Evolutionary conservation across 352 stramenopile species (phyloP).

Genomic region (Bremia lactucae): DNA sequence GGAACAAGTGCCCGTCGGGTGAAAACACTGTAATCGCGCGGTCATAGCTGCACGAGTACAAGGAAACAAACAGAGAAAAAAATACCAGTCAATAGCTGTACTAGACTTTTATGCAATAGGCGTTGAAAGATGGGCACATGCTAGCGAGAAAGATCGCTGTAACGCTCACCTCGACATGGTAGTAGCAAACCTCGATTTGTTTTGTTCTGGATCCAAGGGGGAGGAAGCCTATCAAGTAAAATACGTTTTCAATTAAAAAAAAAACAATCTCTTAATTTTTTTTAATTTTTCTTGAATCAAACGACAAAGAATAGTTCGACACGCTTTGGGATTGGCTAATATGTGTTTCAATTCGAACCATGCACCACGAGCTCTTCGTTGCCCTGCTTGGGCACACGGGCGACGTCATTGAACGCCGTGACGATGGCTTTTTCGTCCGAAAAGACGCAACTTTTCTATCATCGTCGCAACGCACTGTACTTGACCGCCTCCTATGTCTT

Average conservation of each 20-base stretch:
- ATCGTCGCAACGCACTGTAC: constrained; percentile 33
- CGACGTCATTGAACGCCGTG: constrained; percentile 45
- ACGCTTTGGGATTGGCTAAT: not conserved
- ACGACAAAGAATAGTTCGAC: no score
- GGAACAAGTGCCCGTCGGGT: constrained; percentile 98
- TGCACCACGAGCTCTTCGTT: constrained; percentile 77
- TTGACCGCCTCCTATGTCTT: constrained; percentile 47
- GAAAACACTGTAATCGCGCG: constrained; percentile 99
- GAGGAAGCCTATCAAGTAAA: constrained; percentile 7
- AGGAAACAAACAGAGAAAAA: not conserved
- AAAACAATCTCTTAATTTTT: not conserved
- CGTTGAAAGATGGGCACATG: not conserved
- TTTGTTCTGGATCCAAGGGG: constrained; percentile 19
- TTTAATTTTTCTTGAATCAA: no score
- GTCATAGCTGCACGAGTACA: constrained; percentile 88
- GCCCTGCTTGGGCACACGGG: constrained; percentile 54
- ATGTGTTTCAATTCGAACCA: constrained; percentile 6
- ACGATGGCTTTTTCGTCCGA: constrained; percentile 49
- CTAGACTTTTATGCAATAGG: no score
- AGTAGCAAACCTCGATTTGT: constrained; percentile 2
- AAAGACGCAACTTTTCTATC: constrained; percentile 32
- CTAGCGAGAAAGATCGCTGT: no score
- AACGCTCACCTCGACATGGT: constrained; percentile 33
- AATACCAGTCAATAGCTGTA: no score
- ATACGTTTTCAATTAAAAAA: not conserved